phyloP scores from a whole-genome alignment of 2,329 filamentous ascomycete genomes.

The Hawksworthiomyces lignivorus region DNA sequence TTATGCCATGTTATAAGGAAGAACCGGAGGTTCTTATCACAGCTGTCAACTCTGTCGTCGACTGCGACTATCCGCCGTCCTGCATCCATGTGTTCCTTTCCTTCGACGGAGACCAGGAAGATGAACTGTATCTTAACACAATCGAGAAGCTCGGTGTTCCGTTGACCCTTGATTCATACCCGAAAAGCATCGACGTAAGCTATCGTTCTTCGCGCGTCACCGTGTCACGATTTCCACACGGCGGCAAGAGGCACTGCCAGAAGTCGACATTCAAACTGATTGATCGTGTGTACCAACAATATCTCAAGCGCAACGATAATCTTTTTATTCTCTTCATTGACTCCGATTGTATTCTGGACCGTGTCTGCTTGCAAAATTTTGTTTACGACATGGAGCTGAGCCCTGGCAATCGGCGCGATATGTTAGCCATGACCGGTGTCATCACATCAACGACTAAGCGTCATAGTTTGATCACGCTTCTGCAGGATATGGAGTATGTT shows the following conservation, averaged over 20 bases:
- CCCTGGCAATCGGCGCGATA: conserved; percentile 82
- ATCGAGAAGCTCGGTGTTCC: conserved; percentile 80
- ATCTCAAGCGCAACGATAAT: conserved; percentile 81
- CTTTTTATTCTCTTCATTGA: conserved; percentile 96
- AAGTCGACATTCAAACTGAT: conserved; percentile 90
- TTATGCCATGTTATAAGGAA: conserved; percentile 97
- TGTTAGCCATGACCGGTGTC: conserved; percentile 95
- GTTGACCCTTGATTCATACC: conserved; percentile 67
- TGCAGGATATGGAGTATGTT: conserved; percentile 98
- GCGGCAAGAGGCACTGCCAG: conserved; percentile 89
- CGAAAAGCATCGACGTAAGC: conserved; percentile 80
- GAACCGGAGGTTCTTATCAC: conserved; percentile 75
- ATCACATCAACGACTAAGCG: conserved; percentile 91
- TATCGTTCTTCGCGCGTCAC: conserved; percentile 81
- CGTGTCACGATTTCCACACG: conserved; percentile 84
- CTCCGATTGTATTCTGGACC: conserved; percentile 90
- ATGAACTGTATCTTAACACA: conserved; percentile 81
- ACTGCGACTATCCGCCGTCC: conserved; percentile 85
- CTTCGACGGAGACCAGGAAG: conserved; percentile 84
- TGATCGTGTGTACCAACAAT: conserved; percentile 83
- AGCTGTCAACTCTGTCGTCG: conserved; percentile 84
- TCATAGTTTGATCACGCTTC: conserved; percentile 79
- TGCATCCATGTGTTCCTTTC: conserved; percentile 94
- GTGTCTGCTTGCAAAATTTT: conserved; percentile 90
- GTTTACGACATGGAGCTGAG: conserved; percentile 98